Percentiles rank a stretch among this genome's conserved stretches.
phyloP scores from a whole-genome alignment of 441 rosid species.

The Manihot esculenta region DNA sequence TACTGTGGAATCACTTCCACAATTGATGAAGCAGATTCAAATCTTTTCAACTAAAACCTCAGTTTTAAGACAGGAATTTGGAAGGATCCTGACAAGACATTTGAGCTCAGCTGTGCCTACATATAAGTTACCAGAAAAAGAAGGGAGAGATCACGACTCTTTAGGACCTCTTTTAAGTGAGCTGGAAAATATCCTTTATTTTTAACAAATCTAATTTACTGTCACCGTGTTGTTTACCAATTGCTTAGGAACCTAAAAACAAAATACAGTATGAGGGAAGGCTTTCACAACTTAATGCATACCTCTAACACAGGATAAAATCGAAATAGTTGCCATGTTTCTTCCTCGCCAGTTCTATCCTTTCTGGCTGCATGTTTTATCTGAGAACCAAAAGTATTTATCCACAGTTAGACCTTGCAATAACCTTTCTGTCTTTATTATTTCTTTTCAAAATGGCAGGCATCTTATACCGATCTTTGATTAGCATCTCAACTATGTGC shows the following conservation, averaged over 20 bases:
- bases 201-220: not conserved
- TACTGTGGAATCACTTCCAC: slow-evolving; percentile 1
- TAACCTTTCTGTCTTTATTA: not conserved
- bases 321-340: slow-evolving; percentile 86
- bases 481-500: not conserved
- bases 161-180: not conserved
- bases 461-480: slow-evolving; percentile 8
- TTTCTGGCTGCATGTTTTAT: slow-evolving; percentile 77
- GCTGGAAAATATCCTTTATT: slow-evolving; percentile 6
- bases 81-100: not conserved
- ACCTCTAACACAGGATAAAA: slow-evolving; percentile 98
- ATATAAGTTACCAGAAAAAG: not conserved
- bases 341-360: slow-evolving; percentile 72
- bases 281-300: slow-evolving; percentile 14
- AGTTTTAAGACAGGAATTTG: not conserved
- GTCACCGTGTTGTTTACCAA: not conserved
- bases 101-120: not conserved
- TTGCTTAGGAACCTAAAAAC: not conserved
- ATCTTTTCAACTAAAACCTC: not conserved
- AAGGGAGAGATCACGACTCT: not conserved
- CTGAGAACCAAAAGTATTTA: slow-evolving; percentile 43
- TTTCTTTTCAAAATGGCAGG: not conserved
- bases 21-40: not conserved
- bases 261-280: not conserved
- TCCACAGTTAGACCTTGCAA: slow-evolving; percentile 11